Base-by-base conservation (phyloP, 257 asterid species). In the Penstemon davidsonii region DNA sequence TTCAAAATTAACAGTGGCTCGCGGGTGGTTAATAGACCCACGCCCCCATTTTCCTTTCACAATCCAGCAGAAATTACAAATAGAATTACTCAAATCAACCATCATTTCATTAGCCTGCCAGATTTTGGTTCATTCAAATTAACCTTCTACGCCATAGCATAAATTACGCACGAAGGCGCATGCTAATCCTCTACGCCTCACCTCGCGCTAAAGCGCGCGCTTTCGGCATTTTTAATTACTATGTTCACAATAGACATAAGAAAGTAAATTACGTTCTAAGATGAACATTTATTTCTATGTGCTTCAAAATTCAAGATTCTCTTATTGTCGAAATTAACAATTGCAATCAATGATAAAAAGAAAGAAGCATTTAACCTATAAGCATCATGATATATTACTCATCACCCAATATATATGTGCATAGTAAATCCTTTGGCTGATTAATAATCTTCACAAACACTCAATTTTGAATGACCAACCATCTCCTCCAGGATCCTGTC, bases 371-470 rank as follows among this genome's bases (percentile, higher is more conserved):
- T 25, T 25, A 25, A 25, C 33, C 33, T 25, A 25, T 1, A 25
- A 25, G 33, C 1, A 25, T 25, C 7, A 36, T 13, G 13, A 49
- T 41, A 13, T 8, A 41, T 60, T 60, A n/a, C 13, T 60, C 66
- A 60, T 7, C 47, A 58, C n/a, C 13, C 38, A 43, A 43, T 50
- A 40, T 12, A 2, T 2, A 25, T 25, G 33, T 0, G 33, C 33
- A 25, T 25, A 62, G 69, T 81, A 50, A 0, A 62, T 73, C 1
- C 66, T 81, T 81, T 3, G 86, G 83, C 78, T 81, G 86, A 51
- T 78, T 78, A 49, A 81, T 81, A 13, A 81, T 78, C 77, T 73
- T 81, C 7, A 72, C 83, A 12, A 81, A 78, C 83, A 81, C 61
- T 1, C 66, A 79, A 36, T 1, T 13, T 64, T 0, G 43, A 60